Evolutionary conservation across 306 rosid genomes (phyloP).

Genomic region (Canavalia gladiata): DNA sequence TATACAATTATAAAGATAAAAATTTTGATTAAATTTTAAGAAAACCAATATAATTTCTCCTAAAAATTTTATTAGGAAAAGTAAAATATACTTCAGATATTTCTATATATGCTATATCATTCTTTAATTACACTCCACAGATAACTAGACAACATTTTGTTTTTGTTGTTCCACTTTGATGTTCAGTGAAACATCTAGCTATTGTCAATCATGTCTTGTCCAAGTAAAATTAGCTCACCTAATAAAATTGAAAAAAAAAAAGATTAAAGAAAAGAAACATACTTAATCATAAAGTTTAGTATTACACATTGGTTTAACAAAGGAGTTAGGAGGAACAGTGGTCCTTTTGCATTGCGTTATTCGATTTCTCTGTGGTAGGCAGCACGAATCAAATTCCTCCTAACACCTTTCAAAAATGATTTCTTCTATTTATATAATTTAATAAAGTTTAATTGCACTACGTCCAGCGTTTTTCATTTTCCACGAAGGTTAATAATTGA

Average conservation of each 20-base stretch:
- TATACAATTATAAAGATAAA: too few species aligned
- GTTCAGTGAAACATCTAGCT: too few species aligned
- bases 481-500: slow-evolving; percentile 52
- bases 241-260: not conserved
- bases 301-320: slow-evolving; percentile 28
- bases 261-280: not conserved
- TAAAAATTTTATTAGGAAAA: too few species aligned
- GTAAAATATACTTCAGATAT: too few species aligned
- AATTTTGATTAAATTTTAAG: too few species aligned
- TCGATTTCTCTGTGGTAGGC: slow-evolving; percentile 57
- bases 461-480: slow-evolving; percentile 51
- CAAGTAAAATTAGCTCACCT: not conserved
- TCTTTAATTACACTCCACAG: too few species aligned
- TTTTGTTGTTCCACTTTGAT: too few species aligned
- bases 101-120: too few species aligned
- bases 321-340: slow-evolving; percentile 47
- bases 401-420: slow-evolving; percentile 47
- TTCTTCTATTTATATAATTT: slow-evolving; percentile 42
- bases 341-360: slow-evolving; percentile 38
- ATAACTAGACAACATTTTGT: too few species aligned
- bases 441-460: slow-evolving; percentile 36
- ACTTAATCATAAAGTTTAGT: not conserved
- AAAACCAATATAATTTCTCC: too few species aligned
- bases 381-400: slow-evolving; percentile 60
- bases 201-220: not conserved